Evolutionary conservation across 1,139 yeast species (phyloP), one percentile per base, ranked within the genome.

Genomic region (Yamadazyma buinensis): DNA sequence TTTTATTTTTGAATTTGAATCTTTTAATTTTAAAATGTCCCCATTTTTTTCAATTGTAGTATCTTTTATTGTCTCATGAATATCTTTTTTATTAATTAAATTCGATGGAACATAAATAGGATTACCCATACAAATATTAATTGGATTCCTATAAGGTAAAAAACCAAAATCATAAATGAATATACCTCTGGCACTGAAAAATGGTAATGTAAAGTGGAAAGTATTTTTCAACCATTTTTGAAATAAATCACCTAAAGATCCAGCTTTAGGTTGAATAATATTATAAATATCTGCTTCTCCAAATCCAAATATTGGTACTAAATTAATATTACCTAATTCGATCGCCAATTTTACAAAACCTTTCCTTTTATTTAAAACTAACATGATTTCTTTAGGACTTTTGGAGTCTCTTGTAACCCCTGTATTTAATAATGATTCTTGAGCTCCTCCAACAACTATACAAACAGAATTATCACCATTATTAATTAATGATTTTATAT

Each of bases 361-460:
- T 50, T 82, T 84, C 25, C 98, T 73, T 48, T 80, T 84, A 32
- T 79, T 71, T 27, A 94, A 61, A 1, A 92, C 86, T 35, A 94
- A 61, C 35, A 39, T 44, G 29, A 42, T 44, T 33, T 46, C 45
- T 28, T 38, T 38, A 15, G 23, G 36, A 11, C 26, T 15, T 0
- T 84, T 84, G 37, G 72, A 69, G 30, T 54, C 49, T 9, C 52
- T 48, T 2, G 63, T 57, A 11, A 69, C 72, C 47, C 65, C 64
- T 26, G 62, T 58, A 42, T 69, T 69, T 25, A 86, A 58, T 32
- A 92, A 64, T 2, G 95, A 80, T 49, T 92, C 98, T 42, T 87
- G 85, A 1, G 97, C 97, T 0, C 98, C 98, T 5, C 98, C 98
- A 26, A 92, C 80, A 2, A 92, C 97, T 38, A 92, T 80, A 42